phyloP scores from a whole-genome alignment of 1,284 basidiomycete genomes.

The Coniferiporia weirii region DNA sequence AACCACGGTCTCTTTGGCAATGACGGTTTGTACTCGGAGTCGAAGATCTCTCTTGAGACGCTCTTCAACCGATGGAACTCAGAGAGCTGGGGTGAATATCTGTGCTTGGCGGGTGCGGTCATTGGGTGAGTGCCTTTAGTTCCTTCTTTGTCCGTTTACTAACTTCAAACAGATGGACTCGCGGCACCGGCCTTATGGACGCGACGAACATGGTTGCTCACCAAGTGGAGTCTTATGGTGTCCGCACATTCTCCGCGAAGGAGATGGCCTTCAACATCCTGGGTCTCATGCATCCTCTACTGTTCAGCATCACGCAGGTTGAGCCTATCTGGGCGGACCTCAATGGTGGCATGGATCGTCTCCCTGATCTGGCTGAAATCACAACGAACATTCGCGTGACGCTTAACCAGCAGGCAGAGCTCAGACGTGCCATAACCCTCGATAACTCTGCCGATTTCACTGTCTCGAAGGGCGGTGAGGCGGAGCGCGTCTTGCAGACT shows the following conservation, averaged over 20 bases:
- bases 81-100: conserved; percentile 99
- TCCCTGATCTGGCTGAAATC: conserved; percentile 91
- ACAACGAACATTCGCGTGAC: conserved; percentile 80
- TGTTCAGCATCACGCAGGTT: conserved; percentile 99
- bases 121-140: conserved; percentile 67
- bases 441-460: conserved; percentile 97
- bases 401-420: conserved; percentile 72
- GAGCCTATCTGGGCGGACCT: conserved; percentile 99
- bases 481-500: conserved; percentile 90
- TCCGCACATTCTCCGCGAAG: conserved; percentile 97
- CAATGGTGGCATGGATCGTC: conserved; percentile 95
- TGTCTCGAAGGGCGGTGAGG: conserved; percentile 84
- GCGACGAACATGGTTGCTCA: conserved; percentile 94
- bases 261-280: conserved; percentile 99
- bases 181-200: conserved; percentile 97
- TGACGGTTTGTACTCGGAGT: conserved; percentile 97
- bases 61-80: conserved; percentile 97
- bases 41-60: conserved; percentile 97
- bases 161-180: conserved; percentile 69
- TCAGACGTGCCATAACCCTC: conserved; percentile 87
- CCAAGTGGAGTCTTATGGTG: conserved; percentile 89
- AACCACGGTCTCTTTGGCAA: conserved; percentile 98
- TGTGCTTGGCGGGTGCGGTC: conserved; percentile 96
- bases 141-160: conserved; percentile 1
- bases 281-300: conserved; percentile 97